Evolutionary conservation across 2,329 filamentous ascomycete species (phyloP).

Genomic region (Balansia obtecta): DNA sequence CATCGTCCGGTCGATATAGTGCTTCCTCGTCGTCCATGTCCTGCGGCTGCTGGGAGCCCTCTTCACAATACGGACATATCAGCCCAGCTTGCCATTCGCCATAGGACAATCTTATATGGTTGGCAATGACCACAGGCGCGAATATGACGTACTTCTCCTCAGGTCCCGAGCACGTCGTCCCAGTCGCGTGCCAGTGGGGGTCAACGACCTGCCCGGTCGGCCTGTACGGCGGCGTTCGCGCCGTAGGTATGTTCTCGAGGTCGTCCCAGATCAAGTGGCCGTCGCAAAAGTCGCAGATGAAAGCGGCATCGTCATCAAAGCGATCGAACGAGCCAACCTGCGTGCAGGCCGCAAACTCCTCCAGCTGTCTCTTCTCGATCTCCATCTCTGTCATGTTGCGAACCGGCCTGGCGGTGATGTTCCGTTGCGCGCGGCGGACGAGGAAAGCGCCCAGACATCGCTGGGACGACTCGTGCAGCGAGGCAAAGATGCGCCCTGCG

Average conservation of each 20-base stretch:
- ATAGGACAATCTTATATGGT: slow-evolving; percentile 37
- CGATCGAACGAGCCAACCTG: slow-evolving; percentile 42
- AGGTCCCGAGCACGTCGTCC: slow-evolving; percentile 25
- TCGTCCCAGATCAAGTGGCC: slow-evolving; percentile 48
- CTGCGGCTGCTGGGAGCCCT: slow-evolving; percentile 30
- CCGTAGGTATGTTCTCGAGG: slow-evolving; percentile 37
- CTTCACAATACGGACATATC: slow-evolving; percentile 45
- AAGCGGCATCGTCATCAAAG: slow-evolving; percentile 41
- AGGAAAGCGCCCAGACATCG: slow-evolving; percentile 46
- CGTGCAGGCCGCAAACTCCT: slow-evolving; percentile 40
- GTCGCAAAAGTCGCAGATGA: slow-evolving; percentile 50
- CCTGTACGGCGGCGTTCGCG: slow-evolving; percentile 22
- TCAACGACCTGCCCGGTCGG: slow-evolving; percentile 10
- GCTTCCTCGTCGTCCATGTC: slow-evolving; percentile 39
- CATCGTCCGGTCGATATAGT: slow-evolving; percentile 33
- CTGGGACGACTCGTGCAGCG: slow-evolving; percentile 32
- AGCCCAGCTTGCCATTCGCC: slow-evolving; percentile 40
- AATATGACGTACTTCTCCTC: slow-evolving; percentile 41
- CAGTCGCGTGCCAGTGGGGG: slow-evolving; percentile 41
- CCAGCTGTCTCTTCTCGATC: slow-evolving; percentile 26
- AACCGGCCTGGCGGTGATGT: slow-evolving; percentile 3
- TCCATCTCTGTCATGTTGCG: slow-evolving; percentile 18
- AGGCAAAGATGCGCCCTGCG: slow-evolving; percentile 41
- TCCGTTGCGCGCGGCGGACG: slow-evolving; percentile 36
- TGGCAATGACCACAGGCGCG: slow-evolving; percentile 44